Conservation (phyloP, 352 stramenopile species). For the Pythium phragmiticola region DNA sequence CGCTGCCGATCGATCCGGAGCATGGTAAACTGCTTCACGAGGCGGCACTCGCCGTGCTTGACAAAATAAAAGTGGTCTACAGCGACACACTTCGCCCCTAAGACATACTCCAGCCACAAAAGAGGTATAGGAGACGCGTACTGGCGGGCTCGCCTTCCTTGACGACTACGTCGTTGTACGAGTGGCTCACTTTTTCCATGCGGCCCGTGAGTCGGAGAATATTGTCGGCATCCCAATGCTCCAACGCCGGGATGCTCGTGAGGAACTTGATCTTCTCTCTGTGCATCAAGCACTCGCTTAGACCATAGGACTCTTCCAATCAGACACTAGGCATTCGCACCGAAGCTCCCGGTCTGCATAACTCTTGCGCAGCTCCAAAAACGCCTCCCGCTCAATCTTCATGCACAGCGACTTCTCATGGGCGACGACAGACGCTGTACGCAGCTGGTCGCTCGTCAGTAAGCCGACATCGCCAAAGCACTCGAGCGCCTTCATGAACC, state of each 20-base stretch:
- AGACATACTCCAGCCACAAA: too few species aligned
- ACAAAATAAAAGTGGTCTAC: conserved; percentile 60
- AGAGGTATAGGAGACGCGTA: conserved; percentile 13
- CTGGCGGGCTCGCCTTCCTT: conserved; percentile 52
- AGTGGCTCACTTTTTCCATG: conserved; percentile 59
- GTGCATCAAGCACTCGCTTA: not conserved
- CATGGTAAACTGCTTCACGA: conserved; percentile 52
- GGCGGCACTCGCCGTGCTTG: conserved; percentile 57
- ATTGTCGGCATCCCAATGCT: conserved; percentile 64
- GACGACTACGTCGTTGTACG: conserved; percentile 68
- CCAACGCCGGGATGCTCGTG: conserved; percentile 37
- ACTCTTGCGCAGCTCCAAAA: conserved; percentile 55
- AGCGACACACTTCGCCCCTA: not conserved
- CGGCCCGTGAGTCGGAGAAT: conserved; percentile 54
- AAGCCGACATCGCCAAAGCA: conserved; percentile 73
- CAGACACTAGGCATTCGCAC: conserved; percentile 21
- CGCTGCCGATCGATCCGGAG: conserved; percentile 21
- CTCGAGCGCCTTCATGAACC: conserved; percentile 60
- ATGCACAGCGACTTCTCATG: conserved; percentile 68
- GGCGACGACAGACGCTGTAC: conserved; percentile 66
- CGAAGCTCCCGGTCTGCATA: conserved; percentile 55
- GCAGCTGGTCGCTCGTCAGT: conserved; percentile 50
- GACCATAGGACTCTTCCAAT: not conserved
- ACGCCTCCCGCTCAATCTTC: conserved; percentile 66
- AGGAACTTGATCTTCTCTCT: conserved; percentile 74